Evolutionary conservation across 495 filamentous ascomycete genomes (phyloP).

Genomic region (Lentithecium fluviatile): DNA sequence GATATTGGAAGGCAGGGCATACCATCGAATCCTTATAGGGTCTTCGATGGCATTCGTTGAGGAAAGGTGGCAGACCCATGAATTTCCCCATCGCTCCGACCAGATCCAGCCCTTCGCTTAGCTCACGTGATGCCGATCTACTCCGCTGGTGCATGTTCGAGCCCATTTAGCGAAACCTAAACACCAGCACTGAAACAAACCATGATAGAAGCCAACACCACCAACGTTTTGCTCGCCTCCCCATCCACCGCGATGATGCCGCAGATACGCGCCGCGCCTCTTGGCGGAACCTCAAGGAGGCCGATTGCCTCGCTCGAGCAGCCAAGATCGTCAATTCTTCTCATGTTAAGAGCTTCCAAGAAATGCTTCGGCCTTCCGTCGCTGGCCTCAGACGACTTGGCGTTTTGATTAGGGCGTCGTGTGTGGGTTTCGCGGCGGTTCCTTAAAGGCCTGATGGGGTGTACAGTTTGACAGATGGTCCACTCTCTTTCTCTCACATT

Average conservation of each 20-base stretch:
- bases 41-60: too few relatives aligned
- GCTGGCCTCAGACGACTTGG: too few relatives aligned
- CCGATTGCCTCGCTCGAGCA: not conserved
- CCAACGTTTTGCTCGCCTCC: constrained; percentile 18
- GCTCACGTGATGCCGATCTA: too few relatives aligned
- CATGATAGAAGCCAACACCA: constrained; percentile 24
- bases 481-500: not conserved
- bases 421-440: not conserved
- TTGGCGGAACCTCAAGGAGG: not conserved
- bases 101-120: too few relatives aligned
- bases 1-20: too few relatives aligned
- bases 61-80: too few relatives aligned
- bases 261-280: not conserved
- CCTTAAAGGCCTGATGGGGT: not conserved
- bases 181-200: constrained; percentile 18
- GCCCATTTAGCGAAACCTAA: constrained; percentile 19
- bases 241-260: too few relatives aligned
- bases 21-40: too few relatives aligned
- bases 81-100: too few relatives aligned
- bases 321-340: not conserved
- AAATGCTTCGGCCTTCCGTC: not conserved
- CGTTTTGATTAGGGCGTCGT: not conserved
- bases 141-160: too few relatives aligned
- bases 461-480: not conserved
- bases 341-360: constrained; percentile 4